Percentiles rank a stretch among this genome's conserved stretches.
phyloP scores from a whole-genome alignment of 139 green algal genomes.

The Pseudopediastrum boryanum region DNA sequence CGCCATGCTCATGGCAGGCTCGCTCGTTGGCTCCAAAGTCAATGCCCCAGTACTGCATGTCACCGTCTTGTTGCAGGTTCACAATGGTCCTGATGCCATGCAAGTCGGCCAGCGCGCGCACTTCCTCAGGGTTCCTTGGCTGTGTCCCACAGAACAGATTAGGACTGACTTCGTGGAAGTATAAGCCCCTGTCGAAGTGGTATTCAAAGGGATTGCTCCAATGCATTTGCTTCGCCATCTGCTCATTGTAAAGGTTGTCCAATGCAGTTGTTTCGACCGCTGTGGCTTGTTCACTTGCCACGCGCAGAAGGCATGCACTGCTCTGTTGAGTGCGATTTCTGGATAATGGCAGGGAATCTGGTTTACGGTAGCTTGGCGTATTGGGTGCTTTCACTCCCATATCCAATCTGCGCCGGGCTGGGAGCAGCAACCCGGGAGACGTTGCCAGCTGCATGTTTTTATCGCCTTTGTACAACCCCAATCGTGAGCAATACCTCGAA shows the following conservation, averaged over 20 bases:
- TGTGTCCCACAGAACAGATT: slow-evolving; percentile 52
- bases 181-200: slow-evolving; percentile 64
- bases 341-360: too few relatives aligned
- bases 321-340: too few relatives aligned
- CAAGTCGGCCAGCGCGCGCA: slow-evolving; percentile 39
- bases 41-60: slow-evolving; percentile 68
- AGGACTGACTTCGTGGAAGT: slow-evolving; percentile 72
- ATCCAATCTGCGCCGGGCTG: too few relatives aligned
- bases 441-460: too few relatives aligned
- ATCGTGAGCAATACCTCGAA: too few relatives aligned
- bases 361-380: too few relatives aligned
- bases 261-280: too few relatives aligned
- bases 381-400: too few relatives aligned
- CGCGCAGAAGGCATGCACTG: too few relatives aligned
- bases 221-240: slow-evolving; percentile 56
- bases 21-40: slow-evolving; percentile 30
- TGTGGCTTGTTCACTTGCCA: too few relatives aligned
- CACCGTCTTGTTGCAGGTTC: slow-evolving; percentile 72
- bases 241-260: slow-evolving; percentile 38
- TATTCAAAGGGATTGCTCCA: slow-evolving; percentile 66
- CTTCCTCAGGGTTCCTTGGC: slow-evolving; percentile 57
- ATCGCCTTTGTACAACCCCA: too few relatives aligned
- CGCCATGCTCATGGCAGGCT: slow-evolving; percentile 43
- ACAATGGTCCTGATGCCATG: slow-evolving; percentile 36
- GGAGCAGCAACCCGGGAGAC: too few relatives aligned